A percentile compares a stretch with the other conserved stretches of the same genome.
These are phyloP conservation scores for Calamus simplicifolius DNA, from an alignment of 176 grass and related monocot genomes.

Conservation along the genomic window DNA sequence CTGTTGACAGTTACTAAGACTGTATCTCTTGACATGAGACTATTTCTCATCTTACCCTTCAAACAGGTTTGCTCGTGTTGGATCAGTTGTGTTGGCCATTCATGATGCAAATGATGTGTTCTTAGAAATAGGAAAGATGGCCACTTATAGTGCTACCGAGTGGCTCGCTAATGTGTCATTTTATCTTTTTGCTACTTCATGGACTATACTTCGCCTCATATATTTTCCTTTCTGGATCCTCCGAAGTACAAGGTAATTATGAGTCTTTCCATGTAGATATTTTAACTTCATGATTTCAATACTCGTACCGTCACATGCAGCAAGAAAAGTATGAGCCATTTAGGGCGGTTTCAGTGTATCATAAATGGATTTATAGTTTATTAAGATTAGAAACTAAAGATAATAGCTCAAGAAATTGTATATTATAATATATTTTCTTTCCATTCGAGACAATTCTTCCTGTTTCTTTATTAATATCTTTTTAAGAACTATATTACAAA, in stretches of 20 bases:
- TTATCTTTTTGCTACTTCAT: constrained; percentile 13
- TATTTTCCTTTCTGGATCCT: constrained; percentile 9
- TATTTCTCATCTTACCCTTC: neutral
- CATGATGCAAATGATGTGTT: constrained; percentile 17
- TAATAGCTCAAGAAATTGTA: no score
- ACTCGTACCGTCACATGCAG: no score
- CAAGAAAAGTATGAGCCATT: no score
- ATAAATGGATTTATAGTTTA: no score
- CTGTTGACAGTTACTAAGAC: no score
- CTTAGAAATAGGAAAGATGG: constrained; percentile 1
- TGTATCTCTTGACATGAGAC: no score
- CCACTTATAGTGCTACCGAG: neutral
- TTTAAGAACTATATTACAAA: no score
- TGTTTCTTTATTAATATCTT: no score
- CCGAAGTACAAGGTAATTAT: constrained; percentile 5
- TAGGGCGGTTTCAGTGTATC: no score
- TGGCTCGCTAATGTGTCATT: neutral
- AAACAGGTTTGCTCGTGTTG: constrained; percentile 6
- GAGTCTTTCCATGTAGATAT: neutral
- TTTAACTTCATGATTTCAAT: neutral
- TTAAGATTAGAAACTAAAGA: no score
- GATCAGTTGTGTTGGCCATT: constrained; percentile 9
- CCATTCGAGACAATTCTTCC: no score
- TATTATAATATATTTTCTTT: no score
- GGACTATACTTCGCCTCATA: neutral